A percentile compares a stretch with the other conserved stretches of the same genome.
Evolutionary conservation across 805 yeast genomes (phyloP).

Genomic region (Komagataella pastoris): DNA sequence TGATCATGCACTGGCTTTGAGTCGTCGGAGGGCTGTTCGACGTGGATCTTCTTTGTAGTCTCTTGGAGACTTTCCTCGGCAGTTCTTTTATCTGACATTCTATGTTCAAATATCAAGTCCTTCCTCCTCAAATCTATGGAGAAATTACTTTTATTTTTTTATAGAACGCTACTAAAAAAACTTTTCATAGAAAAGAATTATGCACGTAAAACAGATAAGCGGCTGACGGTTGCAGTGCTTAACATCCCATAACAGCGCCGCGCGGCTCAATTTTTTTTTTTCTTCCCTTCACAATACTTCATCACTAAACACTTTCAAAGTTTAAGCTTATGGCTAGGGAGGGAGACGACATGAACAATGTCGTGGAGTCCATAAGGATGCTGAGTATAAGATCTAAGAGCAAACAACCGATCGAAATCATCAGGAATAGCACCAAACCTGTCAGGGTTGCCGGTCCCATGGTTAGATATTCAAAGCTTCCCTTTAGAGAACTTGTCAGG

Average conservation of each 20-base stretch:
- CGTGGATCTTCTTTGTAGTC: constrained; percentile 9
- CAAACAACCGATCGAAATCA: background rate
- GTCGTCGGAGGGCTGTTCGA: background rate
- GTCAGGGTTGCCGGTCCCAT: constrained; percentile 81
- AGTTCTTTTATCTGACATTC: constrained; percentile 2
- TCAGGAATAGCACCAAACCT: constrained; percentile 20
- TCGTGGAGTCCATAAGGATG: background rate
- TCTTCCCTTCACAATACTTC: no score
- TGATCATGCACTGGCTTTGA: background rate
- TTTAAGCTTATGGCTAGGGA: background rate
- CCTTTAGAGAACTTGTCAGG: constrained; percentile 73
- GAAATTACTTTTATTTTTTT: constrained; percentile 3
- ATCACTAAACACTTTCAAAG: background rate
- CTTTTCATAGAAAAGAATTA: background rate
- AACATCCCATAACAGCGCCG: background rate
- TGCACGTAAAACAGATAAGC: background rate
- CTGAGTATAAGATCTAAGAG: background rate
- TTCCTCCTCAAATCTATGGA: background rate
- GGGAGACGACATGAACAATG: background rate
- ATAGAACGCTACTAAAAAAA: background rate
- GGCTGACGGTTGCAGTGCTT: background rate
- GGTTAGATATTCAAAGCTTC: constrained; percentile 93
- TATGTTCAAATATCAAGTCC: background rate
- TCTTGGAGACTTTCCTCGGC: constrained; percentile 10
- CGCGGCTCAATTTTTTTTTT: background rate